Conservation (phyloP, 78 protist genomes). For the Trichosphaerium sp. region DNA sequence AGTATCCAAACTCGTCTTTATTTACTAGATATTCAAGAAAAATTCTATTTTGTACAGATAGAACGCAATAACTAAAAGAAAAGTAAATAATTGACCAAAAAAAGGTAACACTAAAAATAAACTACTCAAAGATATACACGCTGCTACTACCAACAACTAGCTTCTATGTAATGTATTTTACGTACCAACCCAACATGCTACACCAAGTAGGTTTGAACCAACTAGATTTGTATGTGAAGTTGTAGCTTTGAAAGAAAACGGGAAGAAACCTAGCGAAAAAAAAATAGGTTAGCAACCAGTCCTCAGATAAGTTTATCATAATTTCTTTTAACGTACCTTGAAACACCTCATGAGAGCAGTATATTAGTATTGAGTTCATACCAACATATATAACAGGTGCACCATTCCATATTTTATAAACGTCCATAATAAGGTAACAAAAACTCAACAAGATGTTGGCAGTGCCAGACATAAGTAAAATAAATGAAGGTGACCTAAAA, state of each 20-base stretch:
- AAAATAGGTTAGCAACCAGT: not conserved
- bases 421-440: constrained; percentile 31
- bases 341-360: constrained; percentile 9
- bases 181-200: not conserved
- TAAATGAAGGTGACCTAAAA: constrained; percentile 40
- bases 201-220: no score
- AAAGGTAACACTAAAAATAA: no score
- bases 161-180: not conserved
- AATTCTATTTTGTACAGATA: not conserved
- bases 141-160: not conserved
- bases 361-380: constrained; percentile 61
- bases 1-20: no score
- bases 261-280: not conserved
- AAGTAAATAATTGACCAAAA: no score
- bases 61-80: not conserved
- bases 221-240: no score
- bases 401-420: constrained; percentile 40
- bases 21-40: not conserved
- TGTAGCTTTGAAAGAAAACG: no score
- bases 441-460: constrained; percentile 25
- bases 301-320: not conserved
- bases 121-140: not conserved
- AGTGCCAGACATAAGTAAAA: constrained; percentile 37
- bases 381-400: constrained; percentile 58
- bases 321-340: not conserved